Evolutionary conservation across 805 yeast species (phyloP).

Genomic region (Hyphopichia homilentoma): DNA sequence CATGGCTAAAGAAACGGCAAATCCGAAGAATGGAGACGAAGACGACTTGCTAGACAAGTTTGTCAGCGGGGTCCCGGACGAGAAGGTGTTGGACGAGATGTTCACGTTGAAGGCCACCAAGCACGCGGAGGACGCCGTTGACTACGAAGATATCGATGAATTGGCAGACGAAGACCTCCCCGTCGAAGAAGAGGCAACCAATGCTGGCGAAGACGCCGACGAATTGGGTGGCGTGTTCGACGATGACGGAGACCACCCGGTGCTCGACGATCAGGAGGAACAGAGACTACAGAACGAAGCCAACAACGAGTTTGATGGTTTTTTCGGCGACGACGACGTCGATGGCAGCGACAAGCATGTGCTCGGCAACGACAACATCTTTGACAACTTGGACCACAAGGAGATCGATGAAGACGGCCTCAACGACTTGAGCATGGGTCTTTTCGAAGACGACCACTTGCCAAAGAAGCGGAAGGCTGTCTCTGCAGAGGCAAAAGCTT

Average conservation of each 20-base stretch:
- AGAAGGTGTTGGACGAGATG: conserved; percentile 34
- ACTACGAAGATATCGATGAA: conserved; percentile 92
- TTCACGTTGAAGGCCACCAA: conserved; percentile 39
- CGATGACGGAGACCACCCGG: conserved; percentile 12
- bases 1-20: too few species aligned
- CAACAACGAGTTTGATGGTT: conserved; percentile 38
- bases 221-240: conserved; percentile 21
- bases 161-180: conserved; percentile 80
- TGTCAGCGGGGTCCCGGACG: conserved; percentile 27
- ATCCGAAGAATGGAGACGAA: conserved; percentile 5
- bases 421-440: conserved; percentile 16
- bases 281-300: conserved; percentile 26
- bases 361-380: conserved; percentile 16
- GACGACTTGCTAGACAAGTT: conserved; percentile 15
- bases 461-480: conserved; percentile 14
- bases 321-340: conserved; percentile 31
- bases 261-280: conserved; percentile 10
- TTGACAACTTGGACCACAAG: conserved; percentile 11
- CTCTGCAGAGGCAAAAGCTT: conserved; percentile 16
- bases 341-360: conserved; percentile 7
- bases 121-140: conserved; percentile 91
- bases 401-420: conserved; percentile 22
- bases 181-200: conserved; percentile 18
- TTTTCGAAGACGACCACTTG: conserved; percentile 15
- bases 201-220: conserved; percentile 7